Base-by-base conservation (phyloP, 1,139 yeast species). In the Ogataea hybrid region DNA sequence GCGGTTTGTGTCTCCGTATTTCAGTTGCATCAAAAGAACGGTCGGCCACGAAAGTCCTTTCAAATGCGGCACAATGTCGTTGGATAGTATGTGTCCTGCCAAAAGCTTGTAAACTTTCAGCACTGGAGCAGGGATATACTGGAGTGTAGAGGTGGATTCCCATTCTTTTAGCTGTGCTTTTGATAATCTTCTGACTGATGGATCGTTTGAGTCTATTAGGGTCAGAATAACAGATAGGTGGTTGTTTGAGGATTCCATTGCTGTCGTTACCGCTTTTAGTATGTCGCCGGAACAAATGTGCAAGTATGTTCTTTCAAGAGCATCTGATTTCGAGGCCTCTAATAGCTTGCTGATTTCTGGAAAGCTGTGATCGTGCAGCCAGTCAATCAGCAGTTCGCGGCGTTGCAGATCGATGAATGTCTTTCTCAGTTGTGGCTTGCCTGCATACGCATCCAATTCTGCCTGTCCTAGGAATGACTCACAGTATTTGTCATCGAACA, bases 161-260 rank as follows among this genome's bases (percentile, higher is more conserved):
- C 97, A 90, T 37, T 73, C 77, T 3, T 67, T 64, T 17, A 90
- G 62, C 60, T 89, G 96, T 28, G 65, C 63, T 6, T 58, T 52
- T 0, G 96, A 90, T 42, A 78, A 67, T 1, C 57, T 56, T 43
- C 73, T 69, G 1, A 84, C 80, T 1, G 71, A 68, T 1, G 70
- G 70, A 52, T 81, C 85, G 50, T 83, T 81, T 0, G 92, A 76
- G 32, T 86, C 95, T 11, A 84, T 63, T 37, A 85, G 64, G 0
- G 96, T 74, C n/a, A 90, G 63, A 21, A 87, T 56, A 0, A 77
- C 79, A 0, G 95, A 79, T 27, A 90, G 63, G 59, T 89, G 96
- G 8, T 74, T 64, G 54, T 84, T 84, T 10, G 72, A 72, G 0
- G 83, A 63, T 17, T 71, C 67, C 4, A 81, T 63, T 0, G 96